Evolutionary conservation across 2,329 filamentous ascomycete species (phyloP), one percentile per base, ranked within the genome.

Genomic region (Hypoxylon sp.): DNA sequence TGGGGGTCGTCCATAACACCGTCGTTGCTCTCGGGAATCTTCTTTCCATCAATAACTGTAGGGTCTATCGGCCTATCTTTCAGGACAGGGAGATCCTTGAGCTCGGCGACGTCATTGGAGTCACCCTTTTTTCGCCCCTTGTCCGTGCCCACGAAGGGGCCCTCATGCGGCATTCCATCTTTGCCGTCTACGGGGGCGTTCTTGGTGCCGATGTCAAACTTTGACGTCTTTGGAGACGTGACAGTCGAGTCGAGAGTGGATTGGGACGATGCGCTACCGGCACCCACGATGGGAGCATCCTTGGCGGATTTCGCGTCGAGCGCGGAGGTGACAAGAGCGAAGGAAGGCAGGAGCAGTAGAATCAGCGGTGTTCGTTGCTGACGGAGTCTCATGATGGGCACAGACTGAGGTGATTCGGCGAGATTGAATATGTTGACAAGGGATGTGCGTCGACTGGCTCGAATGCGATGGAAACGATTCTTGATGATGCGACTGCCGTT

Each of bases 1-100:
- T 91, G 86, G 68, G 91, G 92, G 78, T 97, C 94, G 75, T 97
- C 92, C 95, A 97, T 97, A 62, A 97, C 93, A 40, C 94, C 93
- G 76, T 97, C 88, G 71, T 90, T 89, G 65, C 81, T 82, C 68
- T 88, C 82, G 26, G 87, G 87, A 20, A 90, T 87, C 77, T 84
- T 86, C 74, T 85, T 84, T 70, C 87, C 87, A 55, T 89, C 85
- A 45, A 87, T 77, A 8, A 86, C 76, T 24, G 83, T 85, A 49
- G 82, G 81, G 63, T 88, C 85, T 33, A 76, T 72, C 1, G 83
- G 82, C n/a, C 82, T 80, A 61, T 84, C 83, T 71, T 85, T 83
- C 22, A 85, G 75, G 5, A 78, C 71, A 1, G 84, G 80, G 14
- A 82, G 73, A 24, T 80, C 76, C 49, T 79, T 73, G 11, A 78